phyloP scores from a whole-genome alignment of 192 early-diverging fungal species.

The Coemansia sp. region DNA sequence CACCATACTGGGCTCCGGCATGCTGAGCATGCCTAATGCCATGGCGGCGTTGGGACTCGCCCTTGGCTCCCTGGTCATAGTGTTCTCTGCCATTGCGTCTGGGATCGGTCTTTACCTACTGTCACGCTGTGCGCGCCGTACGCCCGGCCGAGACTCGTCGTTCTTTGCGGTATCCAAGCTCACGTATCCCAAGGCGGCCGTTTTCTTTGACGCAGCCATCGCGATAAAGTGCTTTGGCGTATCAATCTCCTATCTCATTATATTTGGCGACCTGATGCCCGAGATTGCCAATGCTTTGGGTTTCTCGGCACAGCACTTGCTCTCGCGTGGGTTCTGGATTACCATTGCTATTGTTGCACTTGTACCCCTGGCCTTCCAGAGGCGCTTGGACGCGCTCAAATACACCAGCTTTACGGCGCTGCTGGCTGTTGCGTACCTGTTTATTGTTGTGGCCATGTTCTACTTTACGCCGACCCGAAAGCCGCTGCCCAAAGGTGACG shows the following conservation, averaged over 20 bases:
- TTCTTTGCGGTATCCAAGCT: slow-evolving; percentile 89
- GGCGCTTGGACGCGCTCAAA: slow-evolving; percentile 81
- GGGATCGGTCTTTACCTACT: slow-evolving; percentile 84
- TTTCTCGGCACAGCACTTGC: slow-evolving; percentile 35
- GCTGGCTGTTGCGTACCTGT: slow-evolving; percentile 78
- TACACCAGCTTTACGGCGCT: slow-evolving; percentile 89
- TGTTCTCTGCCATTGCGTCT: slow-evolving; percentile 71
- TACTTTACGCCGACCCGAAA: slow-evolving; percentile 61
- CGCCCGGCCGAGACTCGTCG: slow-evolving; percentile 73
- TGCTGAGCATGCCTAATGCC: slow-evolving; percentile 95
- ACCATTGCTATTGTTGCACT: slow-evolving; percentile 70
- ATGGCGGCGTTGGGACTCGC: slow-evolving; percentile 80
- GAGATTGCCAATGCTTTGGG: slow-evolving; percentile 55
- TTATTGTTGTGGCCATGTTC: slow-evolving; percentile 79
- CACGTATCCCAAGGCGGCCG: slow-evolving; percentile 85
- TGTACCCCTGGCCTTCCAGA: slow-evolving; percentile 75
- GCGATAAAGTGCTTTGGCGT: slow-evolving; percentile 99
- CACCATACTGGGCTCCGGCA: slow-evolving; percentile 94
- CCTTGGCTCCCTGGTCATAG: slow-evolving; percentile 76
- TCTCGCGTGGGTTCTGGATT: slow-evolving; percentile 81
- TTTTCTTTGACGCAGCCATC: slow-evolving; percentile 94
- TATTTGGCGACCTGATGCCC: slow-evolving; percentile 91
- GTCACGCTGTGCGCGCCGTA: slow-evolving; percentile 68
- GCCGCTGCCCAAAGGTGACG: slow-evolving; percentile 57
- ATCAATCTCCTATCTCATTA: slow-evolving; percentile 89